Evolutionary conservation across 768 basidiomycete species (phyloP).

Genomic region (Suillus luteus): DNA sequence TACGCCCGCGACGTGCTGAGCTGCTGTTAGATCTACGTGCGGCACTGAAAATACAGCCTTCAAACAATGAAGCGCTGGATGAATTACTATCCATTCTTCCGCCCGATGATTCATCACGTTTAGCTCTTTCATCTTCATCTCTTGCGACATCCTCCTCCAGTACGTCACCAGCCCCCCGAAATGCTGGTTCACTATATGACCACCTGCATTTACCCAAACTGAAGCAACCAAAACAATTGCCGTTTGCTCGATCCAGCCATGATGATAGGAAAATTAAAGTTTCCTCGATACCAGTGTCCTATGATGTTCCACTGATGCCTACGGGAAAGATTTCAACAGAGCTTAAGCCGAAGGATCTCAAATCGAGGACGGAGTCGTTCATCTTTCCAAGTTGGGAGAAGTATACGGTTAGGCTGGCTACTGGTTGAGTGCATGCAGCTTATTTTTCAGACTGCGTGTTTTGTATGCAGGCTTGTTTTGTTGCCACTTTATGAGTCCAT

Average conservation of each 20-base stretch:
- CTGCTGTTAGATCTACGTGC: conserved; percentile 55
- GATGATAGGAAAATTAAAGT: conserved; percentile 61
- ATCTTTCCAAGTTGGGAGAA: conserved; percentile 67
- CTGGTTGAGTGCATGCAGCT: conserved; percentile 15
- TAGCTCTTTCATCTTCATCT: conserved; percentile 18
- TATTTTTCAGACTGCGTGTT: background rate
- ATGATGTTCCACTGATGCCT: conserved; percentile 34
- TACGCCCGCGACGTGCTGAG: background rate
- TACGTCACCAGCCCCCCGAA: conserved; percentile 18
- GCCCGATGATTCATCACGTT: conserved; percentile 18
- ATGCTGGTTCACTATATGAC: conserved; percentile 20
- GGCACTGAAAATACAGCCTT: conserved; percentile 61
- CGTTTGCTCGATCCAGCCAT: conserved; percentile 51
- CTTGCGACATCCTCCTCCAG: conserved; percentile 34
- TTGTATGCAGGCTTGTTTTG: background rate
- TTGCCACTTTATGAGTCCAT: background rate
- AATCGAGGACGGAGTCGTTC: conserved; percentile 45
- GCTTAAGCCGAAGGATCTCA: conserved; percentile 30
- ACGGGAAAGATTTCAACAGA: conserved; percentile 26
- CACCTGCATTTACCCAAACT: conserved; percentile 42
- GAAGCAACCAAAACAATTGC: conserved; percentile 47
- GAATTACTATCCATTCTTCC: conserved; percentile 50
- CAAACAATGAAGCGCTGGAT: conserved; percentile 60
- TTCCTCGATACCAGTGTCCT: conserved; percentile 44
- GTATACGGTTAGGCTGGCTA: conserved; percentile 51